phyloP scores from a whole-genome alignment of 192 early-diverging fungal species.

The Entophlyctis luteolus region DNA sequence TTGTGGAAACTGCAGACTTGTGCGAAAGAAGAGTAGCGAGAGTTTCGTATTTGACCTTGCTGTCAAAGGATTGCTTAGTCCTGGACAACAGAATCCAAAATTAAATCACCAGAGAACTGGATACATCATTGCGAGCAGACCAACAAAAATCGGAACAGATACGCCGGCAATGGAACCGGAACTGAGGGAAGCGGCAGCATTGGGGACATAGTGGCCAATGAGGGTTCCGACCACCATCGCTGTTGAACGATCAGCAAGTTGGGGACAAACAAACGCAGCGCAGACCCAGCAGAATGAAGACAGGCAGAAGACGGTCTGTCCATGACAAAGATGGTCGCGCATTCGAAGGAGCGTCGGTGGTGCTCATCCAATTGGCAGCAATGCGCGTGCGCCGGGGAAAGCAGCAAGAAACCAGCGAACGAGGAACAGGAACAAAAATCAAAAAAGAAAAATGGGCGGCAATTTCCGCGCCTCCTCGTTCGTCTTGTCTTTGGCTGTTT shows the following conservation, averaged over 20 bases:
- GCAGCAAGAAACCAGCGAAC: too few relatives aligned
- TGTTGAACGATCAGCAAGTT: not conserved
- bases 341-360: too few relatives aligned
- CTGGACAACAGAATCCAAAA: not conserved
- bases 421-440: too few relatives aligned
- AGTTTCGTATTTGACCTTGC: constrained; percentile 47
- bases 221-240: constrained; percentile 58
- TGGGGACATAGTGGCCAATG: constrained; percentile 57
- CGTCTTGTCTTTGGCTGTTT: too few relatives aligned
- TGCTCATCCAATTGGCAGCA: too few relatives aligned
- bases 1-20: constrained; percentile 2
- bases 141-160: constrained; percentile 63
- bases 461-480: too few relatives aligned
- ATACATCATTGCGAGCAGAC: constrained; percentile 70
- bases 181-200: constrained; percentile 47
- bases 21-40: constrained; percentile 8
- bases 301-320: constrained; percentile 22
- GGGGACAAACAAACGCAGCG: not conserved
- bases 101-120: constrained; percentile 62
- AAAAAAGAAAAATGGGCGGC: too few relatives aligned
- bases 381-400: too few relatives aligned
- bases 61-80: not conserved
- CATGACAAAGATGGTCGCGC: too few relatives aligned
- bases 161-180: constrained; percentile 59
- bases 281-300: constrained; percentile 22